phyloP scores from a whole-genome alignment of 768 basidiomycete species.

The Chlorophyllum brunneum region DNA sequence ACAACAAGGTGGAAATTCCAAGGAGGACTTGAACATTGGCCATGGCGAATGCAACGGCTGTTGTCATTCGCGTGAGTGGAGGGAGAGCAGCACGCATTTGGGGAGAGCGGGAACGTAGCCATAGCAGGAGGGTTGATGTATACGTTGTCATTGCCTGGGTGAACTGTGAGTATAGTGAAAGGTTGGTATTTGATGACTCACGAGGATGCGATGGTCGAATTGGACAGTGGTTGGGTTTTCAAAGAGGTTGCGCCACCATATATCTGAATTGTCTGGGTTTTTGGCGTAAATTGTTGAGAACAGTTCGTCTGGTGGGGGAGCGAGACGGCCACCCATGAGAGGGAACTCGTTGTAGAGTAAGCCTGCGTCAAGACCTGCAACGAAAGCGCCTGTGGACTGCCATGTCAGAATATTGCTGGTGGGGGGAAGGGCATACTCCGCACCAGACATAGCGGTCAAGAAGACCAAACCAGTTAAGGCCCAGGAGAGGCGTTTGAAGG shows the following conservation, averaged over 20 bases:
- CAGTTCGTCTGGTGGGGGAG: conserved; percentile 80
- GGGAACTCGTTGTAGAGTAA: conserved; percentile 99
- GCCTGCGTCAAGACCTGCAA: conserved; percentile 96
- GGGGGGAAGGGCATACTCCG: conserved; percentile 15
- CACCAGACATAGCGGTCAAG: conserved; percentile 89
- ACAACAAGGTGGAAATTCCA: conserved; percentile 73
- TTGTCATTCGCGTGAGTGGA: conserved; percentile 49
- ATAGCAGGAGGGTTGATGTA: conserved; percentile 60
- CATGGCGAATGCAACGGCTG: conserved; percentile 66
- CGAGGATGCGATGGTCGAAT: conserved; percentile 92
- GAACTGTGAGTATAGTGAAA: neutral
- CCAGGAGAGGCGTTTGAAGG: conserved; percentile 58
- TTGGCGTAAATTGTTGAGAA: conserved; percentile 75
- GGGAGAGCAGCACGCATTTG: conserved; percentile 63
- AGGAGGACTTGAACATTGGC: conserved; percentile 77
- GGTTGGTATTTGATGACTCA: conserved; percentile 32
- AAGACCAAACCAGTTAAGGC: conserved; percentile 76
- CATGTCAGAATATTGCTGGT: neutral
- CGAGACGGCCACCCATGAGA: conserved; percentile 84
- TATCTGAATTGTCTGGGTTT: conserved; percentile 61
- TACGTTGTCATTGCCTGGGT: conserved; percentile 84
- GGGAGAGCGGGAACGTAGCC: conserved; percentile 49
- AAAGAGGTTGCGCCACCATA: conserved; percentile 95
- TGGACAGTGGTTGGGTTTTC: conserved; percentile 99
- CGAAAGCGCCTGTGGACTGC: conserved; percentile 79